Conservation (phyloP, 2,329 filamentous ascomycete genomes). For the Epicoccum nigrum region DNA sequence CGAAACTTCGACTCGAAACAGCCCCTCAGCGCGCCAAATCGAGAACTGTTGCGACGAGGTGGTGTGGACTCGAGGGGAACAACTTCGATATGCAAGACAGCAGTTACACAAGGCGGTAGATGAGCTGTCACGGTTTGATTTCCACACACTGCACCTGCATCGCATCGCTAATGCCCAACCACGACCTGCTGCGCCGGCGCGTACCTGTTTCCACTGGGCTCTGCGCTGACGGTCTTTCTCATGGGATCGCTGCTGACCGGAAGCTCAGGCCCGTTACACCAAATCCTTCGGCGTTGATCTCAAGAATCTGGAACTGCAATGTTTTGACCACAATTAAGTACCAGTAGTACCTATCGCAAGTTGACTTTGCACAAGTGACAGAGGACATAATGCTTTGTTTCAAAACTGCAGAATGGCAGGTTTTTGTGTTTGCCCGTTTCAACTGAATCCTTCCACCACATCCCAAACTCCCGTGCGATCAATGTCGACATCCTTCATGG, state of each 20-base stretch:
- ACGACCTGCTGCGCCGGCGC: conserved; percentile 31
- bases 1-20: no score
- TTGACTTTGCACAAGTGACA: not conserved
- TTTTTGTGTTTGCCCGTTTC: not conserved
- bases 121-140: not conserved
- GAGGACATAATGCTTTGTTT: not conserved
- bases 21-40: no score
- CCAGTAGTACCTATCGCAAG: no score
- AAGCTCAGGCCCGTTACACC: conserved; percentile 61
- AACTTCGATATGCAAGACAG: not conserved
- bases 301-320: conserved; percentile 25
- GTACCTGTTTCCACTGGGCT: conserved; percentile 47
- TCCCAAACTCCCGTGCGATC: not conserved
- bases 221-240: conserved; percentile 34
- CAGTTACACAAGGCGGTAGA: not conserved
- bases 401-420: not conserved
- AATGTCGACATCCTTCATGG: no score
- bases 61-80: no score
- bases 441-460: not conserved
- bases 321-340: conserved; percentile 31
- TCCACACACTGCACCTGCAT: not conserved
- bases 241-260: conserved; percentile 54
- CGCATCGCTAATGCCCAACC: conserved; percentile 24
- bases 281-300: conserved; percentile 58
- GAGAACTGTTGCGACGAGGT: no score